These are phyloP conservation scores for Gentiana macrophylla DNA, from an alignment of 257 asterid genomes.

Conservation along the genomic window DNA sequence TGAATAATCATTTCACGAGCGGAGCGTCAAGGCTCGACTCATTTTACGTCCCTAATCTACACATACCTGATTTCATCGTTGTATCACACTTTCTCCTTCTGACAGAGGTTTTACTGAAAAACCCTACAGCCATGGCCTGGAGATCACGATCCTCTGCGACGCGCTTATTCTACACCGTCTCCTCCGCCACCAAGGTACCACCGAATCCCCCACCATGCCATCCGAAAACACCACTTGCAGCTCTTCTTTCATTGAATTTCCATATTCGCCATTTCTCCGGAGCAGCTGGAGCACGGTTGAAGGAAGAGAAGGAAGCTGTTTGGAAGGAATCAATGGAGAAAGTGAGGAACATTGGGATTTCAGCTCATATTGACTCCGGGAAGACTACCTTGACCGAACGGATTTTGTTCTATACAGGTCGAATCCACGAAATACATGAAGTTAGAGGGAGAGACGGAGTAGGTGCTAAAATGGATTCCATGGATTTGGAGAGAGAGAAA, in stretches of 20 bases:
- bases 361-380: constrained; percentile 96
- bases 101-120: constrained; percentile 47
- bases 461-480: constrained; percentile 98
- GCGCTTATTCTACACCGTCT: constrained; percentile 55
- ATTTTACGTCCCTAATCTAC: no score
- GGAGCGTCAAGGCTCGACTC: no score
- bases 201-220: constrained; percentile 15
- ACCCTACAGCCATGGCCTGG: constrained; percentile 40
- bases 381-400: constrained; percentile 96
- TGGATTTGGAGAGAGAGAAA: constrained; percentile 98
- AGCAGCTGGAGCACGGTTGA: constrained; percentile 65
- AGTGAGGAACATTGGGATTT: constrained; percentile 86
- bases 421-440: constrained; percentile 97
- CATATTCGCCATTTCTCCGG: constrained; percentile 56
- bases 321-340: constrained; percentile 82
- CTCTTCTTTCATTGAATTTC: constrained; percentile 48
- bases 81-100: background rate
- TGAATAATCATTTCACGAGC: no score
- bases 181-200: constrained; percentile 14
- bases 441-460: constrained; percentile 96
- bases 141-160: constrained; percentile 52
- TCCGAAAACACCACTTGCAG: constrained; percentile 27
- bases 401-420: constrained; percentile 75
- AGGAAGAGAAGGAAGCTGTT: constrained; percentile 62
- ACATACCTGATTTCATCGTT: no score